These are phyloP conservation scores for Orbilia oligospora DNA, from an alignment of 2,329 filamentous ascomycete genomes.

Conservation along the genomic window DNA sequence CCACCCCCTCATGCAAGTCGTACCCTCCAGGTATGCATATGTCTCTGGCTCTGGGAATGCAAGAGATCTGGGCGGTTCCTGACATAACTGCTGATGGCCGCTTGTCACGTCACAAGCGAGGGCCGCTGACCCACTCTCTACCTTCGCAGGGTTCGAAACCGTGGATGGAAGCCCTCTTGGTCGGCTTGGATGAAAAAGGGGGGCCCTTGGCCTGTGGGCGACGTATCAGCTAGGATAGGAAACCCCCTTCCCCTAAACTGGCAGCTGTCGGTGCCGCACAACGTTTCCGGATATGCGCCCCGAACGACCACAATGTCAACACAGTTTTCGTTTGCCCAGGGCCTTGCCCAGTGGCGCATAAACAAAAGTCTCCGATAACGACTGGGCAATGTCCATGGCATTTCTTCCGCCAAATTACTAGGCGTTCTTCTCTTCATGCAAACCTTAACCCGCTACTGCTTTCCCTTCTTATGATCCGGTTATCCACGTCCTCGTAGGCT, in stretches of 20 bases:
- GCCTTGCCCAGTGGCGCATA: slow-evolving; percentile 5
- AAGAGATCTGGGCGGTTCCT: slow-evolving; percentile 23
- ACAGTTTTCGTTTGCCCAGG: slow-evolving; percentile 8
- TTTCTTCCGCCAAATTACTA: slow-evolving; percentile 17
- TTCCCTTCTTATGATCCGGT: slow-evolving; percentile 11
- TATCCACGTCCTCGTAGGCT: neutral
- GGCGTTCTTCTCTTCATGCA: slow-evolving; percentile 23
- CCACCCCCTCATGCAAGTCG: slow-evolving; percentile 1
- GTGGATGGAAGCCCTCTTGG: slow-evolving; percentile 8
- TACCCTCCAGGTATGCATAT: neutral
- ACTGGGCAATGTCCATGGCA: slow-evolving; percentile 7
- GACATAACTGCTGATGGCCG: slow-evolving; percentile 6
- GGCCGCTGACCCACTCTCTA: slow-evolving; percentile 20
- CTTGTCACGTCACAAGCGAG: slow-evolving; percentile 28
- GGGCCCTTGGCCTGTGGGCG: slow-evolving; percentile 21
- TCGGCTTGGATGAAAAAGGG: neutral
- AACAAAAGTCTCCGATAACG: slow-evolving; percentile 41
- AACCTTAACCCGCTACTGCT: neutral
- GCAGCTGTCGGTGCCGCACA: slow-evolving; percentile 37
- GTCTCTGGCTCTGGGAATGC: slow-evolving; percentile 20
- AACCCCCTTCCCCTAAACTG: slow-evolving; percentile 23
- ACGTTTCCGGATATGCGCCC: slow-evolving; percentile 29
- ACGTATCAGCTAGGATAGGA: slow-evolving; percentile 19
- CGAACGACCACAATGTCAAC: slow-evolving; percentile 27
- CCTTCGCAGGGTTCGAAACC: slow-evolving; percentile 20